Conservation (phyloP, 2,329 filamentous ascomycete genomes). For the Calonectria hongkongensis region DNA sequence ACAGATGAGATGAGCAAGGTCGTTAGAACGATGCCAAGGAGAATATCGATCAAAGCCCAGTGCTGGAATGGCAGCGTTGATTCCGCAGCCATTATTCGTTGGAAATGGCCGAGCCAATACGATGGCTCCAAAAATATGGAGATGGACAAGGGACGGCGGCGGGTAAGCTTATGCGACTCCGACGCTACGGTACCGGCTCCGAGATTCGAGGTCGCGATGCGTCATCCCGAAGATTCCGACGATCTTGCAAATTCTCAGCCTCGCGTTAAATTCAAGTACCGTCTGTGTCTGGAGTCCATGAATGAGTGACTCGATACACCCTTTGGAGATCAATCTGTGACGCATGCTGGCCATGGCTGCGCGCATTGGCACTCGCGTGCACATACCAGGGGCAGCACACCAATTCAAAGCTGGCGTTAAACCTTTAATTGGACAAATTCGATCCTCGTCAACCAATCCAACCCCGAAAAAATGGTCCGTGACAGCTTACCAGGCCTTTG, state of each 20-base stretch:
- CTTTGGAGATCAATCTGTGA: too few species aligned
- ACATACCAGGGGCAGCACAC: too few species aligned
- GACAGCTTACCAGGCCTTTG: neutral
- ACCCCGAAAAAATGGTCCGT: neutral
- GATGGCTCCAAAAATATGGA: neutral
- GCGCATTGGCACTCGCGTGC: too few species aligned
- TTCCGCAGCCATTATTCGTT: neutral
- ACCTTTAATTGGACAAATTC: neutral
- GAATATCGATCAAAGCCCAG: neutral
- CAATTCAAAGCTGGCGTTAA: neutral
- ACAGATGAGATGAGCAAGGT: neutral
- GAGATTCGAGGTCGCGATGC: neutral
- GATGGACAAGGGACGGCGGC: neutral
- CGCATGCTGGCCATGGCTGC: too few species aligned
- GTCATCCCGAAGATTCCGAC: too few species aligned
- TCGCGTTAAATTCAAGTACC: too few species aligned
- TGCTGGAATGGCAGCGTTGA: too few species aligned
- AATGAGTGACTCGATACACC: too few species aligned
- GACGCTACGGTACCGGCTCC: neutral
- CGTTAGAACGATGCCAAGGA: neutral
- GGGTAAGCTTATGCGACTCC: slow-evolving; percentile 18
- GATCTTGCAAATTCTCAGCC: too few species aligned
- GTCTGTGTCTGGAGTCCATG: too few species aligned
- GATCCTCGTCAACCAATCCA: neutral
- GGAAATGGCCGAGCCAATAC: neutral